Percentiles rank a stretch among this genome's conserved stretches.
These are phyloP conservation scores for Tulasnella sp. DNA, from an alignment of 768 basidiomycete genomes.

Conservation along the genomic window DNA sequence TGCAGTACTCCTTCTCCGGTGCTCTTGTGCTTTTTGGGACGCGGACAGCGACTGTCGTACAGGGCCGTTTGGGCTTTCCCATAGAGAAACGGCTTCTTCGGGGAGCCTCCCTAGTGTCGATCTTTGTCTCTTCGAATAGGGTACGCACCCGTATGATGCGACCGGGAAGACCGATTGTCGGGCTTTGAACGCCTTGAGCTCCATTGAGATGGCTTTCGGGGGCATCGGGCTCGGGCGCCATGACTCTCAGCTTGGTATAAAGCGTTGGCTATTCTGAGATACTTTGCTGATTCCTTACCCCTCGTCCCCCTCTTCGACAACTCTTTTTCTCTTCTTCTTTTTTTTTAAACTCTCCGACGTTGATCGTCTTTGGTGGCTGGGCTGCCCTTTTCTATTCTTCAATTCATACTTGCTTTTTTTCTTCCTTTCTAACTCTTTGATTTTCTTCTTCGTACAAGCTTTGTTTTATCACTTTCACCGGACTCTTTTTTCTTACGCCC, in stretches of 20 bases:
- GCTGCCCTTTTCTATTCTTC: not conserved
- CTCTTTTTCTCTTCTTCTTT: not conserved
- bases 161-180: not conserved
- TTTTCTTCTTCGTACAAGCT: not conserved
- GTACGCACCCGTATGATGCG: not conserved
- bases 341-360: not conserved
- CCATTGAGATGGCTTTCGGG: not conserved
- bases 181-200: not conserved
- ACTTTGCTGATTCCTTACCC: not conserved
- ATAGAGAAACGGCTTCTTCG: not conserved
- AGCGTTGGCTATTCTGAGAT: not conserved
- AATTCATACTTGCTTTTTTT: not conserved
- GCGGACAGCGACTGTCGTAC: not conserved
- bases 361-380: not conserved
- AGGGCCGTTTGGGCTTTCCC: not conserved
- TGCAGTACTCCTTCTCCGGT: not conserved
- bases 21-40: not conserved
- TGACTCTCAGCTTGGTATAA: not conserved
- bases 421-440: not conserved
- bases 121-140: not conserved
- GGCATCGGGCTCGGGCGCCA: not conserved
- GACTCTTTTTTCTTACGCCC: not conserved
- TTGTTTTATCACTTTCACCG: not conserved
- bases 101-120: not conserved
- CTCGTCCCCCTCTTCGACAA: not conserved